Evolutionary conservation across 345 rosid species (phyloP).

Genomic region (Lepidium aucheri): DNA sequence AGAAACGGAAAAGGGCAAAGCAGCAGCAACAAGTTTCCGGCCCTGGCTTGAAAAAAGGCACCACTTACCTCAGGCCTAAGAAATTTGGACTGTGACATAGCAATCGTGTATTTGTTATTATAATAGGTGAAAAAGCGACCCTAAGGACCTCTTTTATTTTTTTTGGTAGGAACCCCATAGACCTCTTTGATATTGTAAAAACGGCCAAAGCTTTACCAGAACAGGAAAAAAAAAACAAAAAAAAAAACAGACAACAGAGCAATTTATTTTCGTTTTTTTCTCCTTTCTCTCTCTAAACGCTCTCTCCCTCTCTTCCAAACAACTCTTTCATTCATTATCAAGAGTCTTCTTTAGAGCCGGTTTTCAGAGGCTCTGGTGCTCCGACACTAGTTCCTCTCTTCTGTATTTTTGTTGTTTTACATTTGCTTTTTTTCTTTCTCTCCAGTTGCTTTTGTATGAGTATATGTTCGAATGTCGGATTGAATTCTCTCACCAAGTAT

Average conservation of each 20-base stretch:
- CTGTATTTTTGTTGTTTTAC: too few species aligned
- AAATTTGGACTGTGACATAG: constrained; percentile 54
- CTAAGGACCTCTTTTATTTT: not conserved
- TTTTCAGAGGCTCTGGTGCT: too few species aligned
- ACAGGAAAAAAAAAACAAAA: not conserved
- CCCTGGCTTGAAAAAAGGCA: constrained; percentile 60
- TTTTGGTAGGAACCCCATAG: too few species aligned
- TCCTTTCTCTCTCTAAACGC: too few species aligned
- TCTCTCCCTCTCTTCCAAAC: too few species aligned
- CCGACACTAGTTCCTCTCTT: too few species aligned
- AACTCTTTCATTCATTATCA: too few species aligned
- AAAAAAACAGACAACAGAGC: not conserved
- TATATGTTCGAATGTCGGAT: not conserved
- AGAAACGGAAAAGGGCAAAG: constrained; percentile 51
- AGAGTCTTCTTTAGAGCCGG: too few species aligned
- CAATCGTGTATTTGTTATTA: not conserved
- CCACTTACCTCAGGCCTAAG: constrained; percentile 73
- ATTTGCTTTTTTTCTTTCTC: too few species aligned
- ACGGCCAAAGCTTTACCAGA: not conserved
- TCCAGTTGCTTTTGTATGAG: not conserved
- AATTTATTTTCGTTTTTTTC: not conserved
- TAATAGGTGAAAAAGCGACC: not conserved
- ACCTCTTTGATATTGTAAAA: constrained; percentile 2
- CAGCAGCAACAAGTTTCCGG: constrained; percentile 68
- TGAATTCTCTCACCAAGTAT: not conserved